These are phyloP conservation scores for Corylus heterophylla DNA, from an alignment of 306 rosid species.

Conservation along the genomic window DNA sequence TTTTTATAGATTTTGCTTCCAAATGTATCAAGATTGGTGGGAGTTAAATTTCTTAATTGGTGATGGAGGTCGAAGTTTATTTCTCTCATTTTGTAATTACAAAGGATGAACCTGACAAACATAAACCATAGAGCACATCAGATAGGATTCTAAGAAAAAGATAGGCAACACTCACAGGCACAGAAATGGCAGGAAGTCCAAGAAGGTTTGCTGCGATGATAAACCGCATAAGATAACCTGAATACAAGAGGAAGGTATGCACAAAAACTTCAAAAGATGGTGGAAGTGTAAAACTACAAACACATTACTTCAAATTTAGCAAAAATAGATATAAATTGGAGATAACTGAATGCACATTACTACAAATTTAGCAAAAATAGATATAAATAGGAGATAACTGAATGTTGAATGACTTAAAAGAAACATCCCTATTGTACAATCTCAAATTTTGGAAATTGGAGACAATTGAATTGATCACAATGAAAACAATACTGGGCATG, in stretches of 20 bases:
- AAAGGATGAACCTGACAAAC: background rate
- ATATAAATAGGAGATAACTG: background rate
- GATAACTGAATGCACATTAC: background rate
- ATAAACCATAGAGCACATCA: background rate
- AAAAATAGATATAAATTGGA: background rate
- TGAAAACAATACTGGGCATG: background rate
- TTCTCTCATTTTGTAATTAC: background rate
- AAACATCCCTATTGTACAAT: background rate
- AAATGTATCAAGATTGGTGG: background rate
- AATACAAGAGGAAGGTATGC: conserved; percentile 18
- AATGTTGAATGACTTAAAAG: too few relatives aligned
- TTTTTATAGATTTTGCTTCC: background rate
- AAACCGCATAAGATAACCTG: conserved; percentile 88
- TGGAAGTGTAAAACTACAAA: conserved; percentile 16
- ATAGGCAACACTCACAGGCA: conserved; percentile 65
- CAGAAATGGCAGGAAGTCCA: conserved; percentile 90
- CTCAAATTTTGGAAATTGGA: conserved; percentile 6
- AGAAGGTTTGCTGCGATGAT: conserved; percentile 68
- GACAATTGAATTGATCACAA: background rate
- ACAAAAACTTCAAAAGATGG: conserved; percentile 7
- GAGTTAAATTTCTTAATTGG: background rate
- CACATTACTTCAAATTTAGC: background rate
- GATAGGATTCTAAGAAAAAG: background rate
- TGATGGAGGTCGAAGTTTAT: background rate
- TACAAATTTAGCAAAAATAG: conserved; percentile 3